Base-by-base conservation (phyloP, 2,329 filamentous ascomycete genomes). In the Fusarium phyllophilum region DNA sequence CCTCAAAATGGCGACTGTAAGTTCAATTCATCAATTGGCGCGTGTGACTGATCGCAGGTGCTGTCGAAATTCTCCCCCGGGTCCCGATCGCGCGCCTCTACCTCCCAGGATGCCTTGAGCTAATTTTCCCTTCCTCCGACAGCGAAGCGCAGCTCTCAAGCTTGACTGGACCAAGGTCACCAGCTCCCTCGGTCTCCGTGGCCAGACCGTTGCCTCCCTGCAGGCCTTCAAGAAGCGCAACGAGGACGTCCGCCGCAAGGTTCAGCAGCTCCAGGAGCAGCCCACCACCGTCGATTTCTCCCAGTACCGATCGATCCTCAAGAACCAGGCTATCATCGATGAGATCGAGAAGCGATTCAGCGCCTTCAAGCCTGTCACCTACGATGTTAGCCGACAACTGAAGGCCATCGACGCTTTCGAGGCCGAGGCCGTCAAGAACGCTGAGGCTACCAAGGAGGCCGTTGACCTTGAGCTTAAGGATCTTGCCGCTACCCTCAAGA, bases 201-300 rank as follows among this genome's bases (percentile, higher is more conserved):
- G 96, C 84, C 94, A 95, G 88, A 99, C 96, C 79, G 95, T 94
- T 79, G 87, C 92, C 81, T 93, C 96, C 73, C 94, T 99, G 73
- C 93, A 96, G 84, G 90, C 94, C 77, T 99, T 99, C 93, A 99
- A 99, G 91, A 96, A 97, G 92, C 95, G 96, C 88, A 98, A 98
- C 89, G 96, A 99, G 84, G 95, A 98, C 84, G 96, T 94, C 83
- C 95, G 96, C 86, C 96, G 96, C 88, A 96, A 96, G 87, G 89
- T 99, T 72, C 91, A 93, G 85, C 81, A 90, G 73, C 94, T 99
- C 68, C 91, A 90, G 75, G 94, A 97, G 86, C 92, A 93, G 83
- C 88, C 96, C 76, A 94, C 94, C 81, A 90, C 90, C 68, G 91
- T 99, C 86, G 95, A 99, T 89, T 98, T 99, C 87, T 85, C 90